Evolutionary conservation across 371 early-diverging fungal species (phyloP), one percentile per base, ranked within the genome.

Genomic region (Catenaria anguillulae): DNA sequence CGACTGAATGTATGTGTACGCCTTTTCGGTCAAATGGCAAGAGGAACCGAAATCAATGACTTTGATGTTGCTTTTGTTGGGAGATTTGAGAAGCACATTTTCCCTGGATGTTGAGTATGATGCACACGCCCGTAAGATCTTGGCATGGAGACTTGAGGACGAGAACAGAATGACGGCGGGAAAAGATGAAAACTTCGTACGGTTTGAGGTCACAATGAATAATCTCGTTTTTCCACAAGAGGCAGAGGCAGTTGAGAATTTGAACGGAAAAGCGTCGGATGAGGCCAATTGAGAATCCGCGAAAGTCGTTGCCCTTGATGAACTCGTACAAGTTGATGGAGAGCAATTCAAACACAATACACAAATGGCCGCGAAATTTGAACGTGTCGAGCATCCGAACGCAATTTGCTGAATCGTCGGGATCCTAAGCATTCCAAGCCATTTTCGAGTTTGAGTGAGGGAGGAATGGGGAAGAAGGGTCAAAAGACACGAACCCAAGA

Each of bases 121-220:
- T n/a, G n/a, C n/a, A n/a, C n/a, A n/a, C n/a, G n/a, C n/a, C n/a
- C n/a, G n/a, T n/a, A n/a, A 50, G 33, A 24, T 6, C n/a, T n/a
- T n/a, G 37, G 37, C 37, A 40, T 40, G 40, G 10, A 40, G 5
- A 40, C 17, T 17, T 40, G 40, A 40, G 40, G 5, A 40, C 40
- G 4, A 56, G 63, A 56, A 50, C 26, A 56, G 15, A 61, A 24
- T 61, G 15, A 31, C 33, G 17, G 17, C 17, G 40, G 17, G 40
- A 40, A 40, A 40, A 40, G 31, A 23, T 33, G 43, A n/a, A 34
- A 37, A 46, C 31, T 75, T 85, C 87, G 83, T 97, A 98, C 10
- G 99, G 99, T 65, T 98, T 98, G 62, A 98, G 74, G 73, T 99
- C 99, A 66, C 97, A 93, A 68, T 99, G 99, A n/a, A 96, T 85